phyloP scores from a whole-genome alignment of 1,139 yeast species.

The Saccharomyces pastorianus region DNA sequence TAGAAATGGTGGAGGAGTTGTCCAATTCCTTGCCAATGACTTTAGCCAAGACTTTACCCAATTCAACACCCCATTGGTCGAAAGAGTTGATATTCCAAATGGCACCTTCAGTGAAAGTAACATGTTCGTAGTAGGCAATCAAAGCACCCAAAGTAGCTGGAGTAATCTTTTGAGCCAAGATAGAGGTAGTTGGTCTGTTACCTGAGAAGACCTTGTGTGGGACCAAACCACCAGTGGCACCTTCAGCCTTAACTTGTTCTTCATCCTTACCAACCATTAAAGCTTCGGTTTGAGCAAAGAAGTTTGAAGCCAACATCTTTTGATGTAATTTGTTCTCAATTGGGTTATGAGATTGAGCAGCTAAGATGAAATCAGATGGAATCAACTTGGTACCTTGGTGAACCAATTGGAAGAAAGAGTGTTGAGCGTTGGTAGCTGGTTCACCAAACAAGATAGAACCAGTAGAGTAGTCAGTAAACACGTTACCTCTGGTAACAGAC shows the following conservation, averaged over 20 bases:
- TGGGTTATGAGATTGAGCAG: conserved; percentile 98
- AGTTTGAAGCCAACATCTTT: conserved; percentile 95
- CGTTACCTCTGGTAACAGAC: conserved; percentile 87
- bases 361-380: conserved; percentile 92
- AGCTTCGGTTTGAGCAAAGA: conserved; percentile 97
- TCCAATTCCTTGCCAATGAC: conserved; percentile 84
- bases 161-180: conserved; percentile 88
- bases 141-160: conserved; percentile 93
- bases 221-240: conserved; percentile 73
- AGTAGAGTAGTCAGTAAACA: conserved; percentile 87
- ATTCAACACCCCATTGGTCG: conserved; percentile 99
- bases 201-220: conserved; percentile 97
- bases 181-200: conserved; percentile 97
- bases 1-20: conserved; percentile 44
- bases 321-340: conserved; percentile 90
- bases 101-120: conserved; percentile 97
- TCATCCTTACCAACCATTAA: conserved; percentile 92
- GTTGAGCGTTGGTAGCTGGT: conserved; percentile 98
- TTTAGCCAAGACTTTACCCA: conserved; percentile 96
- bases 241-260: conserved; percentile 79
- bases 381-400: conserved; percentile 98
- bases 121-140: conserved; percentile 95
- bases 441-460: conserved; percentile 95
- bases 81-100: conserved; percentile 98
- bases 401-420: conserved; percentile 97